Evolutionary conservation across 164 flowering plant genomes (phyloP).

Genomic region (Pachysandra terminalis): DNA sequence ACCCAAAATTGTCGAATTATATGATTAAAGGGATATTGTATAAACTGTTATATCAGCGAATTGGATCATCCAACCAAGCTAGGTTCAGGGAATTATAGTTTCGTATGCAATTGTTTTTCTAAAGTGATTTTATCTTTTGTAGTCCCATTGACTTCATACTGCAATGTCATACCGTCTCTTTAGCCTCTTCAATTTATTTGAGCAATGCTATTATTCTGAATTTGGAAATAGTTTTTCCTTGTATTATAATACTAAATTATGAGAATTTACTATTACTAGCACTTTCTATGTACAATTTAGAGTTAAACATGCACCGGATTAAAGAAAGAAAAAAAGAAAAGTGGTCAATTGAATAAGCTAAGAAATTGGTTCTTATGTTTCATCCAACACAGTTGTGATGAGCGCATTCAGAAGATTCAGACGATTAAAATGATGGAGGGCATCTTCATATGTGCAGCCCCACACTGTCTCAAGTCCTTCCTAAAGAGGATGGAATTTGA

Average conservation of each 20-base stretch:
- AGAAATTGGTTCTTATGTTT: constrained; percentile 1
- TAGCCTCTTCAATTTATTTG: not conserved
- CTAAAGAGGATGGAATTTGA: constrained; percentile 73
- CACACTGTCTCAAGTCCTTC: constrained; percentile 95
- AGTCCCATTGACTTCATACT: not conserved
- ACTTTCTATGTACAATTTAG: not conserved
- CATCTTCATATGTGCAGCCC: constrained; percentile 93
- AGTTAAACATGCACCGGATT: not conserved
- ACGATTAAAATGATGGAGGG: constrained; percentile 96
- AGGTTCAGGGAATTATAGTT: not conserved
- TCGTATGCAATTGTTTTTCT: too few relatives aligned
- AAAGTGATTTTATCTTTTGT: not conserved
- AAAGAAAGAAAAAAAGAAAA: too few relatives aligned
- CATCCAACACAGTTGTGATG: constrained; percentile 63
- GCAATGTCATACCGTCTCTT: not conserved
- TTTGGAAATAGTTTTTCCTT: not conserved
- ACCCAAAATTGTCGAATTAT: too few relatives aligned
- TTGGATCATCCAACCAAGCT: not conserved
- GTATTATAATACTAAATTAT: too few relatives aligned
- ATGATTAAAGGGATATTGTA: too few relatives aligned
- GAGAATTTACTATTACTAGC: not conserved
- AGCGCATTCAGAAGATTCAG: constrained; percentile 94
- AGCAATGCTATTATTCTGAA: not conserved
- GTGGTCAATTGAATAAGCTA: not conserved
- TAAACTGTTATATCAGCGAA: too few relatives aligned